Conservation (phyloP, 495 filamentous ascomycete species). For the Hyaloscypha finlandica region DNA sequence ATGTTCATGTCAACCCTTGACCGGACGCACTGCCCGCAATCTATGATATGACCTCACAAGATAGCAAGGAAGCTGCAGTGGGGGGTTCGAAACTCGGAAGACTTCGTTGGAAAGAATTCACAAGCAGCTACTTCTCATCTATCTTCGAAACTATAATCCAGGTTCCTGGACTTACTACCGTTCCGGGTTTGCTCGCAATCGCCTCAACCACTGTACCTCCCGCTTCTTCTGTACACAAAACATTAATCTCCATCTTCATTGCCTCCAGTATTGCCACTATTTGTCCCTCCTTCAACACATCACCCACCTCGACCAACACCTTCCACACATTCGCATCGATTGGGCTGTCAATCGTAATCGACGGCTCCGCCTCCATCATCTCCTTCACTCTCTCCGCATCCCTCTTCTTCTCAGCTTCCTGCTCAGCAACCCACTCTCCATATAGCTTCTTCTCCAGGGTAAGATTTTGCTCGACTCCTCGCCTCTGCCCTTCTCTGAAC, state of each 20-base stretch:
- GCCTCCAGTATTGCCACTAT: constrained; percentile 50
- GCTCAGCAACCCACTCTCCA: constrained; percentile 46
- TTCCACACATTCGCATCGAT: constrained; percentile 64
- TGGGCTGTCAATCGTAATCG: constrained; percentile 47
- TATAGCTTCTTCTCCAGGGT: constrained; percentile 41
- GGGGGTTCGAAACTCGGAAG: no score
- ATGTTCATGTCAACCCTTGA: no score
- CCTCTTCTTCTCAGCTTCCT: constrained; percentile 33
- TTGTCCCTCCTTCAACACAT: constrained; percentile 38
- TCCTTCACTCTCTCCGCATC: constrained; percentile 41
- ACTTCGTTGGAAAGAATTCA: not conserved
- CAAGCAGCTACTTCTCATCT: not conserved
- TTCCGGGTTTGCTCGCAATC: constrained; percentile 43
- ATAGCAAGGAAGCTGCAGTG: no score
- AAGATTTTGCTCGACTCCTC: constrained; percentile 5
- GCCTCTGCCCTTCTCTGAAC: constrained; percentile 20
- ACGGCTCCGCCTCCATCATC: constrained; percentile 44
- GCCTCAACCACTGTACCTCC: constrained; percentile 36
- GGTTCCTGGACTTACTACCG: constrained; percentile 44
- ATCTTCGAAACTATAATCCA: constrained; percentile 36
- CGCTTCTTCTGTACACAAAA: constrained; percentile 35
- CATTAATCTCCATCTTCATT: constrained; percentile 58
- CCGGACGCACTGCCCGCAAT: no score
- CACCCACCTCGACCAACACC: constrained; percentile 46
- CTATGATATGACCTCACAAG: no score